A percentile compares a stretch with the other conserved stretches of the same genome.
phyloP scores from a whole-genome alignment of 352 stramenopile species.

The Pilasporangium apinafurcum region DNA sequence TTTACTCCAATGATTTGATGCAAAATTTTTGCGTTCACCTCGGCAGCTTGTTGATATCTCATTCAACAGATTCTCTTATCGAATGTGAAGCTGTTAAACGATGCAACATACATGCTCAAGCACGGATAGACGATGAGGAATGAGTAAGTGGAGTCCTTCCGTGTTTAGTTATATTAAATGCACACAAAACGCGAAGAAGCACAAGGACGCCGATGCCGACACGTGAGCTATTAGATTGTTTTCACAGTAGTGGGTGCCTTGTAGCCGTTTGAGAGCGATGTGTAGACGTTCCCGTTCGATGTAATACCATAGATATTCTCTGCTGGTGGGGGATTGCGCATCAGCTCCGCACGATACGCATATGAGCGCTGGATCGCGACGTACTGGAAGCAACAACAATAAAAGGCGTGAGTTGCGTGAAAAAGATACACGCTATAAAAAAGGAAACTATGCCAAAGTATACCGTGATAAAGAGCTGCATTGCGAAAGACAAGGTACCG shows the following conservation, averaged over 20 bases:
- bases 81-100: conserved; percentile 28
- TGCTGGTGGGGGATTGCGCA: conserved; percentile 69
- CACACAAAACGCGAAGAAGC: neutral
- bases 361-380: conserved; percentile 69
- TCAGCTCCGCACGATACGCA: conserved; percentile 75
- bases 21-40: neutral
- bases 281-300: conserved; percentile 52
- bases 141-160: too few relatives aligned
- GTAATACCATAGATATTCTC: conserved; percentile 68
- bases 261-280: conserved; percentile 48
- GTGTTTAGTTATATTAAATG: too few relatives aligned
- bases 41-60: conserved; percentile 11
- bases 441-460: neutral
- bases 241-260: conserved; percentile 57
- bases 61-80: conserved; percentile 27
- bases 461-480: conserved; percentile 71
- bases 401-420: neutral
- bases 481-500: conserved; percentile 54
- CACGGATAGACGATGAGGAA: conserved; percentile 9
- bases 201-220: neutral
- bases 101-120: conserved; percentile 36
- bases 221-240: conserved; percentile 40
- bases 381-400: conserved; percentile 26
- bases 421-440: neutral
- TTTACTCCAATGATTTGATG: neutral